Evolutionary conservation across 2,329 filamentous ascomycete genomes (phyloP), one percentile per base, ranked within the genome.

Genomic region (Basipetospora chlamydospora): DNA sequence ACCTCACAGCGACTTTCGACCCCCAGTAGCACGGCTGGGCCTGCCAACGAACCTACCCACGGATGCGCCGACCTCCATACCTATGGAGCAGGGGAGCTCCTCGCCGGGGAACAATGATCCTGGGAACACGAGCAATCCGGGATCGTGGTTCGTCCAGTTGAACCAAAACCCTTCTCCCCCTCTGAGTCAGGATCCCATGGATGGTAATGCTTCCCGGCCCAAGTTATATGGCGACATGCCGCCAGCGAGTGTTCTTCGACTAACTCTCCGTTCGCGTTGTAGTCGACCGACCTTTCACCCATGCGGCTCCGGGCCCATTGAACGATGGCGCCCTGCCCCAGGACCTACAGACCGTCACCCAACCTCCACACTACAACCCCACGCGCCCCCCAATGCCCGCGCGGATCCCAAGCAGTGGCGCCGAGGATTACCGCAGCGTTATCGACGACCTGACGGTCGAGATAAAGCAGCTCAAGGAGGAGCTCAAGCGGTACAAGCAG

Each of bases 401-500:
- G 0, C 40, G 51, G 26, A 57, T 58, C 3, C 70, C 55, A 15
- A 71, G 58, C 49, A 82, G 73, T 49, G 78, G 76, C 35, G 74
- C 71, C 20, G 81, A 82, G 39, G 83, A 87, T 39, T 87, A 76
- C 41, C 68, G 84, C 32, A 80, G 80, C 44, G 82, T 93, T 12
- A 92, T 93, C 33, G 84, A 93, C 47, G 85, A 93, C 50, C 56
- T 93, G 40, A 93, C 84, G 0, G 63, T 93, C 18, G 80, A 86
- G 50, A 92, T 90, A 51, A 82, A 84, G 52, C 77, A 74, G 35
- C 54, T 92, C 42, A 86, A 78, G 57, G 75, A 79, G 45, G 74
- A 77, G 47, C 49, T 92, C 38, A 79, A 72, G 47, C 77, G 72
- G 37, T 82, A 82, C 42, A 79, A 81, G 52, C 75, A 73, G 43